Evolutionary conservation across 2,329 filamentous ascomycete genomes (phyloP), one percentile per base, ranked within the genome.

Genomic region (Podosphaera xanthii): DNA sequence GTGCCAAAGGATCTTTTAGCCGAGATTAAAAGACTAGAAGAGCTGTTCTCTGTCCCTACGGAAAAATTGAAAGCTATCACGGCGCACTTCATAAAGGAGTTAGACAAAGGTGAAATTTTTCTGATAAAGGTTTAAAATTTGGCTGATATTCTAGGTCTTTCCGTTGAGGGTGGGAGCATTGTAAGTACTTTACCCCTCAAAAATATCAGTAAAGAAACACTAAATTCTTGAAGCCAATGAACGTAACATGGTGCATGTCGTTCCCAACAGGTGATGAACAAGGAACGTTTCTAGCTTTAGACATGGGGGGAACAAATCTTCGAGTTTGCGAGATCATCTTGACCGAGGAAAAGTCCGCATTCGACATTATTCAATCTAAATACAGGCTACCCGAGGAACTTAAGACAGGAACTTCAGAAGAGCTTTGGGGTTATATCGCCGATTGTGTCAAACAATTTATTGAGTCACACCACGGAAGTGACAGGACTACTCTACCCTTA

Each of bases 241-340:
- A 96, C 74, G 86, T 91, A 61, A 94, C 90, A 59, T 96, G 91
- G 91, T 89, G 94, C 63, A 89, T 94, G 82, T 80, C 80, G 54
- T 88, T 88, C 71, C 91, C 91, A 31, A 85, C 84, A 69, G 91
- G 91, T 64, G 72, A 90, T 64, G 91, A 96, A 72, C 86, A 82
- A 7, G 91, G 91, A 62, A 92, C 84, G 12, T 95, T 83, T 71
- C 76, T 97, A 46, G 89, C 91, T 59, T 77, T 97, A 49, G 91
- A 97, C 69, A 94, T 97, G 86, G 91, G 91, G 60, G 91, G 91
- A 66, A 97, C 91, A 68, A 97, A 97, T 72, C 75, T 96, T 62
- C 86, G 91, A 70, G 90, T 97, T 64, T 96, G 91, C 72, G 86
- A 94, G 72, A 91, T 97, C 68, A 87, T 83, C 61, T 74, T 97